Base-by-base conservation (phyloP, 1,284 basidiomycete genomes). In the Clitocybe nebularis region DNA sequence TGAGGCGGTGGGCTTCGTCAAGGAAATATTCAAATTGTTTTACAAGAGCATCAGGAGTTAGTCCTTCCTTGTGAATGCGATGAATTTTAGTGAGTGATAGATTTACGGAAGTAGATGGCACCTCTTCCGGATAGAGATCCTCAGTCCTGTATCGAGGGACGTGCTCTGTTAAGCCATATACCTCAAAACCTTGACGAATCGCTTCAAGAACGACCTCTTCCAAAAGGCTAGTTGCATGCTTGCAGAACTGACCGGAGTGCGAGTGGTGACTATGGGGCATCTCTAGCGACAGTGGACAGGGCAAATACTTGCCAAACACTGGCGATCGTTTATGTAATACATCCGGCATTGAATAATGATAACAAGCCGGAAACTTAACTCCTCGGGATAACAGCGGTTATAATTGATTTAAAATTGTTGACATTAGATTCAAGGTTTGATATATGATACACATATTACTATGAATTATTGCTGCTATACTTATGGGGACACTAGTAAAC, bases 81-180 rank as follows among this genome's bases (percentile, higher is more conserved):
- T 30, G 23, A 17, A n/a, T n/a, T 13, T 19, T 41, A n/a, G 16
- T 45, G 21, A 28, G 43, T 29, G 22, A 23, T 34, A 23, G 26
- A 9, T 8, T 9, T 26, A 36, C n/a, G 44, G 11, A 33, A 9
- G 36, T 47, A 23, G 17, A 10, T 24, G 48, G 39, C 36, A 55
- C 93, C 80, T 99, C 95, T 72, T 99, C 95, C 10, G 94, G 95
- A 60, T 98, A 99, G 24, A 98, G 69, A 62, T 99, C 93, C 25
- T 77, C 60, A 1, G 54, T 40, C 44, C 90, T 74, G 62, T 92
- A 93, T 23, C 95, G 81, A 26, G 95, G 95, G 34, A 89, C 86
- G 64, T 99, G 96, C 64, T 99, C 95, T n/a, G 84, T 89, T 44
- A 99, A 71, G 3, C 93, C 92, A 58, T 87, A 98, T 0, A 88